Evolutionary conservation across 202 grass and related monocot genomes (phyloP), one percentile per base, ranked within the genome.

Genomic region (Panicum virgatum): DNA sequence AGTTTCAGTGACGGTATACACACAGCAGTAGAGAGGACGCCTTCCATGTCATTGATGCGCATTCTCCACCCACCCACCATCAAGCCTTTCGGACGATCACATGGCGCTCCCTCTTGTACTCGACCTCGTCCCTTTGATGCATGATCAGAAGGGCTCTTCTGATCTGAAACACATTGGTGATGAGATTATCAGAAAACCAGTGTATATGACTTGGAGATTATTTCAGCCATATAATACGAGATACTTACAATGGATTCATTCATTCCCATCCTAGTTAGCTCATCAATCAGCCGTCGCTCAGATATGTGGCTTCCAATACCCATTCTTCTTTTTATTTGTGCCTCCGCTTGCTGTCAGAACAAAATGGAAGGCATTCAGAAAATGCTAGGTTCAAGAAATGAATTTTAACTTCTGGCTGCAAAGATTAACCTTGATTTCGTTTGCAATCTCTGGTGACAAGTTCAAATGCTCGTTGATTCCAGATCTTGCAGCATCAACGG

Each of bases 391-490:
- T 63, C 6, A 22, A 18, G 9, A 11, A 2, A 27, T 46, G 1
- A 36, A 56, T 0, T 61, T 3, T 38, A 50, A 69, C 1, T 45
- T 79, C 5, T 0, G 6, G 15, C 5, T 2, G 61, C 25, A 70
- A 45, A 79, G 44, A 19, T 42, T 68, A 44, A 98, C 96, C 96
- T 98, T 98, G 80, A 98, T 94, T 57, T 98, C 96, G 13, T 93
- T 99, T 71, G 96, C 96, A 64, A 99, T 99, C 84, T 99, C 96
- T 27, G 96, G 92, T 29, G 92, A 90, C 72, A 99, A 69, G 76
- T 99, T 99, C 56, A 98, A 51, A 80, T 98, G 96, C 78, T 96
- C 96, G 8, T 98, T 98, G 52, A 98, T 98, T 84, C 96, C 96
- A 77, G 96, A 98, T 61, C 92, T 88, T 79, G 96, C 96, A 0